Percentiles rank a stretch among this genome's conserved stretches.
Conservation (phyloP, 306 rosid genomes). For the Dryas drummondii region DNA sequence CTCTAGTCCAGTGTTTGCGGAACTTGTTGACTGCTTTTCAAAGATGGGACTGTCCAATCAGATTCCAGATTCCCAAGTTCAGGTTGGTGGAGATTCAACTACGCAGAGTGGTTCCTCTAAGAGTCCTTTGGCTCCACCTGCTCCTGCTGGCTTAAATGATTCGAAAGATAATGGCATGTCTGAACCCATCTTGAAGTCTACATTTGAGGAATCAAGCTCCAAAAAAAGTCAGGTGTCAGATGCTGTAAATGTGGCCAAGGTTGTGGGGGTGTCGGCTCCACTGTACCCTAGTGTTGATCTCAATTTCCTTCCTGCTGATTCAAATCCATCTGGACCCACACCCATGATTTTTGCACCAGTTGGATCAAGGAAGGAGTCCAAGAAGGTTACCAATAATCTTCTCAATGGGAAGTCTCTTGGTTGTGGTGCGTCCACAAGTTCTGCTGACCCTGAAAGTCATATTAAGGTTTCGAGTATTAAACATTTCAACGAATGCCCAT, state of each 20-base stretch:
- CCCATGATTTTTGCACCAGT: slow-evolving; percentile 20
- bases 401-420: slow-evolving; percentile 23
- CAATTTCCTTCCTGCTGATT: slow-evolving; percentile 45
- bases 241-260: slow-evolving; percentile 29
- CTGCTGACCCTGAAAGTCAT: slow-evolving; percentile 19
- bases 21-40: slow-evolving; percentile 42
- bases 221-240: slow-evolving; percentile 28
- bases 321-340: slow-evolving; percentile 22
- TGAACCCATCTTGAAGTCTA: slow-evolving; percentile 19
- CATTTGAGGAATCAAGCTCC: slow-evolving; percentile 25
- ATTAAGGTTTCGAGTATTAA: not conserved
- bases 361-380: slow-evolving; percentile 34
- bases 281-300: slow-evolving; percentile 48
- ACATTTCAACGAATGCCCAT: slow-evolving; percentile 46
- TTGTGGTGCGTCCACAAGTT: slow-evolving; percentile 30
- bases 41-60: slow-evolving; percentile 35
- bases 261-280: slow-evolving; percentile 17
- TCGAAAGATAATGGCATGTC: slow-evolving; percentile 17
- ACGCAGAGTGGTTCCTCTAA: slow-evolving; percentile 25
- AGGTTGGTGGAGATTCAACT: slow-evolving; percentile 31
- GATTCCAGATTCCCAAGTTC: slow-evolving; percentile 33
- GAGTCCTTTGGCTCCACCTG: slow-evolving; percentile 22
- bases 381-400: slow-evolving; percentile 10
- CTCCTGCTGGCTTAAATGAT: slow-evolving; percentile 21
- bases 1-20: slow-evolving; percentile 41